Percentiles rank a stretch among this genome's conserved stretches.
These are phyloP conservation scores for Camelina laxa DNA, from an alignment of 345 rosid species.

Conservation along the genomic window DNA sequence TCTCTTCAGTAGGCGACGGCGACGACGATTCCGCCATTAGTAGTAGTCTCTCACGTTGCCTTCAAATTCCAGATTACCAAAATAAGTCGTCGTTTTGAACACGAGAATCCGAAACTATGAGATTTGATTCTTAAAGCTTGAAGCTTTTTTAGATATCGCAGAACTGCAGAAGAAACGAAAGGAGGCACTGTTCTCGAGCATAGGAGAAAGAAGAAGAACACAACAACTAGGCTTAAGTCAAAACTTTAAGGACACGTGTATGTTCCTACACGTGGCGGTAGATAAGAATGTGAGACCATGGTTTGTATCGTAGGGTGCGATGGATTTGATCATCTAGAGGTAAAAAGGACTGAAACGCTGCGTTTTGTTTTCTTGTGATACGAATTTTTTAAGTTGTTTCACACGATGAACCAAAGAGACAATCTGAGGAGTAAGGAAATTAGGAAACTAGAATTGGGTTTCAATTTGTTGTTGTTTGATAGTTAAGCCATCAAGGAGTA, in stretches of 20 bases:
- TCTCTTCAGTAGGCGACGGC: conserved; percentile 71
- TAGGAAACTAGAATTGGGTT: background rate
- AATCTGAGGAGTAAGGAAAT: background rate
- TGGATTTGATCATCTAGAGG: background rate
- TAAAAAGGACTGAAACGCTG: conserved; percentile 14
- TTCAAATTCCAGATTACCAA: background rate
- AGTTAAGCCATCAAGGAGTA: background rate
- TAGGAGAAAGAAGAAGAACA: background rate
- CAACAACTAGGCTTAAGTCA: conserved; percentile 18
- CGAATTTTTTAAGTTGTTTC: background rate
- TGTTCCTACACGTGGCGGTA: background rate
- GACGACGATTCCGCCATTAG: conserved; percentile 64
- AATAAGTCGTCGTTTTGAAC: conserved; percentile 9
- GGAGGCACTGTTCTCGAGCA: conserved; percentile 33
- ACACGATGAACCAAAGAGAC: background rate
- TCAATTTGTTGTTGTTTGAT: conserved; percentile 2
- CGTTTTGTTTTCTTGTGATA: background rate
- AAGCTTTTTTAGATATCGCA: conserved; percentile 22
- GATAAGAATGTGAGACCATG: conserved; percentile 12
- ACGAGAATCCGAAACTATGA: conserved; percentile 1
- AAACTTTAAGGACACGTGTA: conserved; percentile 28
- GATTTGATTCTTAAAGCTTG: conserved; percentile 38
- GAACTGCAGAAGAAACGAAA: background rate
- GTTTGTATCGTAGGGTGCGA: conserved; percentile 28
- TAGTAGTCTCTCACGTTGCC: background rate